Conservation (phyloP, 2,329 filamentous ascomycete genomes). For the Trichoderma arundinaceum region DNA sequence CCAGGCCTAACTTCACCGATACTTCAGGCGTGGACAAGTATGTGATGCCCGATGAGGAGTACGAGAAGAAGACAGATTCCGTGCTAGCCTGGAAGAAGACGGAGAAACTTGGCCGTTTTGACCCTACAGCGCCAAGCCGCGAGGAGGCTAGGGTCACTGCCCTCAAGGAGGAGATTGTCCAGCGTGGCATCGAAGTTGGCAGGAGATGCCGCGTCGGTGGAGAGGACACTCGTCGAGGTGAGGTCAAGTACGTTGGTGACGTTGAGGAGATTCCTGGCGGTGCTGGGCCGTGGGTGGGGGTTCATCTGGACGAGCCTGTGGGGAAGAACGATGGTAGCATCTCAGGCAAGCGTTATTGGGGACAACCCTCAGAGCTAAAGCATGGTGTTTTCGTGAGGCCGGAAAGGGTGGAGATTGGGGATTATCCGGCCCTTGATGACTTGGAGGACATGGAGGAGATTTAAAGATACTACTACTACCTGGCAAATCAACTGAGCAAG, state of each 20-base stretch:
- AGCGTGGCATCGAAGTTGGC: slow-evolving; percentile 68
- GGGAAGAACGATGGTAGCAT: slow-evolving; percentile 84
- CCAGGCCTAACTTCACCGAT: slow-evolving; percentile 81
- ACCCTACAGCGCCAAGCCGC: slow-evolving; percentile 77
- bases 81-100: slow-evolving; percentile 94
- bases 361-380: slow-evolving; percentile 65
- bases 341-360: slow-evolving; percentile 71
- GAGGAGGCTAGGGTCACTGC: slow-evolving; percentile 75
- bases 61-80: slow-evolving; percentile 83
- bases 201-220: slow-evolving; percentile 69
- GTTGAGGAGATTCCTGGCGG: slow-evolving; percentile 75
- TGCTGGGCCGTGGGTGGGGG: slow-evolving; percentile 71
- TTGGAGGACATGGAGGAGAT: slow-evolving; percentile 81
- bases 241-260: slow-evolving; percentile 72
- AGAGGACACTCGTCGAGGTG: slow-evolving; percentile 72
- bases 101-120: slow-evolving; percentile 95
- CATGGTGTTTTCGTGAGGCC: slow-evolving; percentile 80
- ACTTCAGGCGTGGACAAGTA: slow-evolving; percentile 86
- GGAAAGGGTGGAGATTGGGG: slow-evolving; percentile 77
- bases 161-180: slow-evolving; percentile 70
- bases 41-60: slow-evolving; percentile 82
- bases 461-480: slow-evolving; percentile 40
- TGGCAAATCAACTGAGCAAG: neutral
- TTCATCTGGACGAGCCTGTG: slow-evolving; percentile 78
- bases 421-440: slow-evolving; percentile 73